These are phyloP conservation scores for Trichoderma sp. DNA, from an alignment of 2,329 filamentous ascomycete species.

Conservation along the genomic window DNA sequence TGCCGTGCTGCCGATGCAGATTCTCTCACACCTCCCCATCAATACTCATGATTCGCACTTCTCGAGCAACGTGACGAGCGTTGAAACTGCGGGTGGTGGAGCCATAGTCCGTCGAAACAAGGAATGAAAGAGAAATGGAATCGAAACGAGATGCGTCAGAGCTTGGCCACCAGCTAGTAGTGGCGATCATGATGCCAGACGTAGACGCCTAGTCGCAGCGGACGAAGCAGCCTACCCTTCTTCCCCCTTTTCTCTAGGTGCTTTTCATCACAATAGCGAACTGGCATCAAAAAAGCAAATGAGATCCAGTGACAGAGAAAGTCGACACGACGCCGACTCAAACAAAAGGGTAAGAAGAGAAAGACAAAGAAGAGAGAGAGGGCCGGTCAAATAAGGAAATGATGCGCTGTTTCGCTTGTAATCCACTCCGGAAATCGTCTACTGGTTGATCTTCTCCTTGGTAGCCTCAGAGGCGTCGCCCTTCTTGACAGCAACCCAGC, in stretches of 20 bases:
- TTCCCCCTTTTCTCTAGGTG: not conserved
- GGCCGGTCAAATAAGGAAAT: not conserved
- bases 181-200: not conserved
- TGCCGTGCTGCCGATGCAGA: not conserved
- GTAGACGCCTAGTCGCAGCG: not conserved
- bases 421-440: slow-evolving; percentile 22
- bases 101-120: not conserved
- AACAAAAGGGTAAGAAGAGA: not conserved
- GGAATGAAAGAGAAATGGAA: not conserved
- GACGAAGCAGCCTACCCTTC: not conserved
- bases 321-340: not conserved
- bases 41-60: not conserved
- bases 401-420: not conserved
- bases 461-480: slow-evolving; percentile 54
- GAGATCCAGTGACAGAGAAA: not conserved
- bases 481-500: slow-evolving; percentile 60
- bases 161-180: not conserved
- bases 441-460: slow-evolving; percentile 52
- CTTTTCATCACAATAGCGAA: not conserved
- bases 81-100: not conserved
- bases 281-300: not conserved
- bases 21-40: not conserved
- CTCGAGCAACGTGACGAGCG: not conserved
- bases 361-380: not conserved
- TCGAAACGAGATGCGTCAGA: not conserved